phyloP scores from a whole-genome alignment of 2,329 filamentous ascomycete genomes.

The Aspergillus thermomutatus region DNA sequence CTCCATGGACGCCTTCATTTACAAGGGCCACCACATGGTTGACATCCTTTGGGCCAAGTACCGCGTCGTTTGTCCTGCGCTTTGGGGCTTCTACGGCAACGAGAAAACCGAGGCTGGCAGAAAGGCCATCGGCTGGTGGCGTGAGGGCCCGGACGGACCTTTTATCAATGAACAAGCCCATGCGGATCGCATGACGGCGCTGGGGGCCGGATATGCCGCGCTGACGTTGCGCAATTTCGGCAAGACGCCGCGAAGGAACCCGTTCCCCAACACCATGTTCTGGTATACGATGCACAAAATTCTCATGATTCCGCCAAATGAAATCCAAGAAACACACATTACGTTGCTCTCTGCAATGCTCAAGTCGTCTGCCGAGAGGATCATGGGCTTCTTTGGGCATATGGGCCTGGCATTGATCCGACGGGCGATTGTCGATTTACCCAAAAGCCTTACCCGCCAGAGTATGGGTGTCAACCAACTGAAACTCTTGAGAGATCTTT shows the following conservation, averaged over 20 bases:
- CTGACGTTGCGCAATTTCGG: constrained; percentile 80
- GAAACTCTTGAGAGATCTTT: constrained; percentile 37
- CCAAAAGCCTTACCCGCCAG: constrained; percentile 39
- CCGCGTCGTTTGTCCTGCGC: constrained; percentile 72
- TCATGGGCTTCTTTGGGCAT: constrained; percentile 77
- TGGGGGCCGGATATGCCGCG: constrained; percentile 80
- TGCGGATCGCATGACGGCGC: constrained; percentile 75
- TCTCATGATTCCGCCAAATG: constrained; percentile 65
- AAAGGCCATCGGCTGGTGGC: constrained; percentile 69
- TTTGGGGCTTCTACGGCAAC: constrained; percentile 78
- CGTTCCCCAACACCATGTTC: constrained; percentile 74
- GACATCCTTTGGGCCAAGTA: constrained; percentile 88
- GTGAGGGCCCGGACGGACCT: constrained; percentile 48
- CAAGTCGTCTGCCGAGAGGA: constrained; percentile 67
- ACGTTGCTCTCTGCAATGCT: constrained; percentile 70
- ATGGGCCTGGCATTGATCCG: constrained; percentile 69
- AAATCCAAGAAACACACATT: constrained; percentile 71
- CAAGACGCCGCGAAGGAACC: constrained; percentile 65
- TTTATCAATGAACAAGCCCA: constrained; percentile 71
- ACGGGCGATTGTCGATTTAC: constrained; percentile 71
- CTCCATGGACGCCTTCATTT: constrained; percentile 63
- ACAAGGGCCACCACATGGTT: constrained; percentile 65
- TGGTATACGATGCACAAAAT: constrained; percentile 77
- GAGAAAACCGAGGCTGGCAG: constrained; percentile 70
- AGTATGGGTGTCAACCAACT: constrained; percentile 38